Evolutionary conservation across 768 basidiomycete genomes (phyloP).

Genomic region (Cubamyces lactineus): DNA sequence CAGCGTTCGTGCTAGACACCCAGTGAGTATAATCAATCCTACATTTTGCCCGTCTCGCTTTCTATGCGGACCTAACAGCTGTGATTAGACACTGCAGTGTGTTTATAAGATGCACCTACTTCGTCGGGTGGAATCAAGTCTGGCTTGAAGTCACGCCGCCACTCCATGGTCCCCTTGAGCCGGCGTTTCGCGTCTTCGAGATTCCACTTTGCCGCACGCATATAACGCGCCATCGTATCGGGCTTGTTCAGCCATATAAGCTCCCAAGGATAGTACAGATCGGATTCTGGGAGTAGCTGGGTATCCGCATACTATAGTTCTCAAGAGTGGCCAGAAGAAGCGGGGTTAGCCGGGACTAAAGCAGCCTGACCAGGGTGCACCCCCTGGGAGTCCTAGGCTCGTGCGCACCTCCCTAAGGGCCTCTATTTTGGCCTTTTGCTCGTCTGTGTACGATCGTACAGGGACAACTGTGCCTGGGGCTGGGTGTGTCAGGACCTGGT

Average conservation of each 20-base stretch:
- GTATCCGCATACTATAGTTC: conserved; percentile 61
- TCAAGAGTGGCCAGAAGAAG: not conserved
- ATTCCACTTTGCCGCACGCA: conserved; percentile 88
- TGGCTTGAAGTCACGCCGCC: conserved; percentile 84
- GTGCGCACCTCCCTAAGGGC: conserved; percentile 62
- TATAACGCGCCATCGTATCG: conserved; percentile 74
- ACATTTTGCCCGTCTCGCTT: conserved; percentile 90
- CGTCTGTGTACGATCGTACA: conserved; percentile 60
- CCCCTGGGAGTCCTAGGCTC: not conserved
- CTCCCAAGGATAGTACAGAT: conserved; percentile 81
- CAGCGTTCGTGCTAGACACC: too few species aligned
- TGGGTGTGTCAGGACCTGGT: conserved; percentile 58
- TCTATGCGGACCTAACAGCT: conserved; percentile 62
- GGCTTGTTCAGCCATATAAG: conserved; percentile 69
- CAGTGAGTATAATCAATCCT: conserved; percentile 26
- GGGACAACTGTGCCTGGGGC: conserved; percentile 58
- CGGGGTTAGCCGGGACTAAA: conserved; percentile 7
- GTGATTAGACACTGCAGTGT: too few species aligned
- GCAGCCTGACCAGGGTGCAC: not conserved
- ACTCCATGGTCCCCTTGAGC: conserved; percentile 77
- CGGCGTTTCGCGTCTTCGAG: conserved; percentile 75
- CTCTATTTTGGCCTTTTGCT: conserved; percentile 61
- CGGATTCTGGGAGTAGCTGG: conserved; percentile 63
- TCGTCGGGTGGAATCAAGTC: conserved; percentile 84
- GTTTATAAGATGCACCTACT: not conserved